Base-by-base conservation (phyloP, 2,329 filamentous ascomycete species). In the Calcarisporium arbuscula region DNA sequence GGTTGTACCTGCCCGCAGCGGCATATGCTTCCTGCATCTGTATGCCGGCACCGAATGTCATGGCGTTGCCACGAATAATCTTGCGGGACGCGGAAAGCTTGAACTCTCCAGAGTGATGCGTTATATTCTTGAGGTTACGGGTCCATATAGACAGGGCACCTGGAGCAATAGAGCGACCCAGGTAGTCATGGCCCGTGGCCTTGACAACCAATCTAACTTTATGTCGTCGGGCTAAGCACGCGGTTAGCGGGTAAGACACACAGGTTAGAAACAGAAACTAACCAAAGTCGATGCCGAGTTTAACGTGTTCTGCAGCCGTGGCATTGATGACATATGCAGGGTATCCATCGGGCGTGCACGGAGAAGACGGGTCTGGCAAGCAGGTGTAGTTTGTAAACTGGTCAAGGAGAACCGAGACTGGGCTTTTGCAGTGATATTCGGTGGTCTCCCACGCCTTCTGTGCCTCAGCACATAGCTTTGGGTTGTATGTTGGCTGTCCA, bases 361-460 rank as follows among this genome's bases (percentile, higher is more conserved):
- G 49, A 34, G 44, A 34, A 38, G 38, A 35, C 5, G 57, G 47
- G 41, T 54, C 39, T 22, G 65, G 65, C 36, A 68, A 48, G 46
- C 65, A 68, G 27, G 62, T 57, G 48, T 68, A 63, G 46, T 69
- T 65, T 40, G 56, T 60, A 52, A 54, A 67, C 36, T 62, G 62
- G 36, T 62, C 35, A 22, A 11, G 30, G 32, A 41, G 35, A 29
- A 41, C 16, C 5, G 33, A 40, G 34, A 40, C 9, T 20, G 34
- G 34, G 28, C 34, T 29, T 8, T 26, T 26, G 15, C 27, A n/a
- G 21, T 40, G 38, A 22, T 38, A 40, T 20, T 40, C 30, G 20
- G 25, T 28, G 11, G 19, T 30, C 18, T 12, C 8, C 38, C 38
- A 40, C 20, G 21, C 25, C 25, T 37, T n/a, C 3, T 17, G n/a